Percentiles rank a stretch among this genome's conserved stretches.
Evolutionary conservation across 2,329 filamentous ascomycete species (phyloP).

Genomic region (Bipolaris zeicola): DNA sequence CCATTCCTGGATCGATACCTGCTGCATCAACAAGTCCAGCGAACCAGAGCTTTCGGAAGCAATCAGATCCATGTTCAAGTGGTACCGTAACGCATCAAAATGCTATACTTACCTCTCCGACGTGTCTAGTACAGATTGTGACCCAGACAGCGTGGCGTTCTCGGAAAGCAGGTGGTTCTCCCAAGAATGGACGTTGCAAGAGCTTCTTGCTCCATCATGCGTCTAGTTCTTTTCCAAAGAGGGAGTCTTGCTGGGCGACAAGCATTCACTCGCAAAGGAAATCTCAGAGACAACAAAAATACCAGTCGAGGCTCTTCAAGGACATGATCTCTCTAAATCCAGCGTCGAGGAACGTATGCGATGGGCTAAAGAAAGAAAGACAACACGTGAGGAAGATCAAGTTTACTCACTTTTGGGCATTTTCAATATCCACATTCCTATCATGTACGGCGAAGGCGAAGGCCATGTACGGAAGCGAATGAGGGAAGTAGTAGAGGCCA

Average conservation of each 20-base stretch:
- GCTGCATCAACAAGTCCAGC: slow-evolving; percentile 1
- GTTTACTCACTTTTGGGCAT: slow-evolving; percentile 1
- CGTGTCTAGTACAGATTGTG: not conserved
- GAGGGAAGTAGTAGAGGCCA: not conserved
- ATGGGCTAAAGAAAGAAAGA: slow-evolving; percentile 21
- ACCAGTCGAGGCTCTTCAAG: slow-evolving; percentile 10
- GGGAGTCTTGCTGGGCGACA: slow-evolving; percentile 11
- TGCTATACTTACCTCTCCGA: slow-evolving; percentile 3
- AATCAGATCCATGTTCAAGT: slow-evolving; percentile 1
- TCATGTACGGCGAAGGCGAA: not conserved
- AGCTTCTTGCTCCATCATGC: slow-evolving; percentile 21
- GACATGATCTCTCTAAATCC: slow-evolving; percentile 6
- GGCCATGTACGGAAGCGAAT: not conserved
- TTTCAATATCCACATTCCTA: not conserved
- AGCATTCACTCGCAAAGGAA: slow-evolving; percentile 6
- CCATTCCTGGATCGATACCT: not conserved
- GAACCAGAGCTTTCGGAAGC: not conserved
- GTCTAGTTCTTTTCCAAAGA: slow-evolving; percentile 25
- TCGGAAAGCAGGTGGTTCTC: slow-evolving; percentile 16
- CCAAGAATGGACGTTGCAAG: slow-evolving; percentile 9
- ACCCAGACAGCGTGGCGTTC: not conserved
- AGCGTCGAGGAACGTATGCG: slow-evolving; percentile 19
- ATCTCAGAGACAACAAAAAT: not conserved
- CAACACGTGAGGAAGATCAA: slow-evolving; percentile 23
- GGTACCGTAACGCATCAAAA: not conserved